These are phyloP conservation scores for Nephelium lappaceum DNA, from an alignment of 345 rosid species.

Conservation along the genomic window DNA sequence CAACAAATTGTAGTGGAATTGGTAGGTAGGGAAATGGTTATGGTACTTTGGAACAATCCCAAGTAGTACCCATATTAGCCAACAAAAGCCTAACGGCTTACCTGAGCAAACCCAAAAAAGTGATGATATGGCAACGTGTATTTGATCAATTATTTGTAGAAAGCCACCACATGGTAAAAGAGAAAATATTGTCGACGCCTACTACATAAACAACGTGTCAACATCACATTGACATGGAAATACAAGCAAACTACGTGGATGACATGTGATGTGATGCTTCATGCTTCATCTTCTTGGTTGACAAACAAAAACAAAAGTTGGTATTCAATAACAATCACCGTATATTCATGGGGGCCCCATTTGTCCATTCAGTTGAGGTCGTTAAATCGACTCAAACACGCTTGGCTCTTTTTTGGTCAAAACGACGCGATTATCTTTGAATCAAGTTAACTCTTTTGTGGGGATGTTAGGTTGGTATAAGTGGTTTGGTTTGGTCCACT, in stretches of 20 bases:
- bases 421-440: neutral
- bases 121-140: neutral
- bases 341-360: neutral
- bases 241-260: conserved; percentile 2
- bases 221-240: neutral
- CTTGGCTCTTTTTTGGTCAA: neutral
- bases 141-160: conserved; percentile 7
- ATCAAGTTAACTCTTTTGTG: neutral
- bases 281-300: too few species aligned
- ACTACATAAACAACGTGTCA: neutral
- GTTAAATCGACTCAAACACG: too few species aligned
- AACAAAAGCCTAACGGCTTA: neutral
- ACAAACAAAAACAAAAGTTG: neutral
- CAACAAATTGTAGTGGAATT: too few species aligned
- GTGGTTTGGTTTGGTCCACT: too few species aligned
- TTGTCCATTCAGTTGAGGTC: neutral
- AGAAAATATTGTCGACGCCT: neutral
- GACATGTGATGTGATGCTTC: neutral
- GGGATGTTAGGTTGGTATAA: neutral
- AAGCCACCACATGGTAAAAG: conserved; percentile 1
- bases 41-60: too few species aligned
- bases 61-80: too few species aligned
- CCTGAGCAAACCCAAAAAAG: neutral
- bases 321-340: neutral
- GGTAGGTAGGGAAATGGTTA: too few species aligned